Base-by-base conservation (phyloP, 177 flowering plant genomes). In the Vitis hybrid region DNA sequence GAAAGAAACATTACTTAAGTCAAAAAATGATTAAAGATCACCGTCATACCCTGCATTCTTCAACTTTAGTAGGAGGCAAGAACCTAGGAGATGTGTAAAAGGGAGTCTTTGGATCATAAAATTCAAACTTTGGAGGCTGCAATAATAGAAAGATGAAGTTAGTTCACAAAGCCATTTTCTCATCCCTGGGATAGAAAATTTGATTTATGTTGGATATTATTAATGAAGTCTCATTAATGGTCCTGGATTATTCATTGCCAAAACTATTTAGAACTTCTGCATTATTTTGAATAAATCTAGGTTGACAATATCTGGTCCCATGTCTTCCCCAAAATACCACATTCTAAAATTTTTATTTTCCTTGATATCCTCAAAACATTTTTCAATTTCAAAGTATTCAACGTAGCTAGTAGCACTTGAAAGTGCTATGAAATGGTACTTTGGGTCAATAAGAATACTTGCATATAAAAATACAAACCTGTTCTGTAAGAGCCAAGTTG, bases 21-120 rank as follows among this genome's bases (percentile, higher is more conserved):
- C 3, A 67, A 17, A 71, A 65, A 21, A 14, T 39, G 59, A 70
- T 54, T 45, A 0, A 51, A 70, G 30, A 34, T 64, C 17, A 49
- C 12, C 32, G 52, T 10, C 81, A 57, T 89, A 96, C 99, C 99
- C 75, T 81, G 91, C 97, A 91, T 77, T 81, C 85, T 52, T 96
- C 97, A 60, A 91, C 91, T 87, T 93, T 95, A 7, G 94, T 87
- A 60, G 99, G 99, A 8, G 99, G 99, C 61, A 95, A 76, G 85
- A 86, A 95, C 73, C 99, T 83, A 15, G 97, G 96, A 72, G 97
- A 95, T 4, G 99, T 95, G 81, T 74, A 93, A 84, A 93, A 95
- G 51, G 99, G 99, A n/a, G 95, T 93, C 82, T 86, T 87, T 30
- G 97, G 98, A 69, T 95, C 97, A 76, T 84, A 85, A 68, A 95